Conservation (phyloP, 129 eudicot species). For the Chrysanthemum lavandulifolium region DNA sequence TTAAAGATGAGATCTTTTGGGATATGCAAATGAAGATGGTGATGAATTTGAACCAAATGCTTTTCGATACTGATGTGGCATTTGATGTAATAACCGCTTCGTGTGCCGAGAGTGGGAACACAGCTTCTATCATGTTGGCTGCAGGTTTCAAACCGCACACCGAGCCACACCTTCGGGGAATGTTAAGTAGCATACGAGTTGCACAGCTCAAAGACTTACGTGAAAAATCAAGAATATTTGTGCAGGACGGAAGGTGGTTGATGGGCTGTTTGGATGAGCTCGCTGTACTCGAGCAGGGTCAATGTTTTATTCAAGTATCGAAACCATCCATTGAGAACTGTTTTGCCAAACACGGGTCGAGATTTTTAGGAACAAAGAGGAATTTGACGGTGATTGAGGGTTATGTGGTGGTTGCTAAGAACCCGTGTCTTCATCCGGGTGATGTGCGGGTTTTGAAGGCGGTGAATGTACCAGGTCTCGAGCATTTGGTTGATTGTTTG, state of each 20-base stretch:
- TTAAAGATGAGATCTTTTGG: slow-evolving; percentile 4
- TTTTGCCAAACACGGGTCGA: slow-evolving; percentile 1
- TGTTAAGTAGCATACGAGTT: slow-evolving; percentile 1
- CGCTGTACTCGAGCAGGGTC: slow-evolving; percentile 1
- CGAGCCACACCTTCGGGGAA: slow-evolving; percentile 4
- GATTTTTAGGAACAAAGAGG: neutral
- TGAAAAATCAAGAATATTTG: slow-evolving; percentile 7
- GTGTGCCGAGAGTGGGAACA: slow-evolving; percentile 8
- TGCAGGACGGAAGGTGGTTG: slow-evolving; percentile 3
- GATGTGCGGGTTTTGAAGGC: slow-evolving; percentile 12
- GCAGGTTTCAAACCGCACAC: slow-evolving; percentile 8
- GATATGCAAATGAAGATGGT: slow-evolving; percentile 7
- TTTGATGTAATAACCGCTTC: neutral
- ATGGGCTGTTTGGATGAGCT: slow-evolving; percentile 13
- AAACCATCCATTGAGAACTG: slow-evolving; percentile 8
- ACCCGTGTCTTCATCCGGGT: slow-evolving; percentile 18
- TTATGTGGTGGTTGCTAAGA: slow-evolving; percentile 5
- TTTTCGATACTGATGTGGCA: neutral
- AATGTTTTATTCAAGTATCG: slow-evolving; percentile 2
- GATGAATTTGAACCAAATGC: neutral
- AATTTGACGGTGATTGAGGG: neutral
- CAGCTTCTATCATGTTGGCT: slow-evolving; percentile 1
- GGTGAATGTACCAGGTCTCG: slow-evolving; percentile 5
- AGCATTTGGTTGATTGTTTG: slow-evolving; percentile 7
- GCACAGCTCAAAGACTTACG: neutral